phyloP scores from a whole-genome alignment of 148 eudicot species.

The Polygonum aviculare region DNA sequence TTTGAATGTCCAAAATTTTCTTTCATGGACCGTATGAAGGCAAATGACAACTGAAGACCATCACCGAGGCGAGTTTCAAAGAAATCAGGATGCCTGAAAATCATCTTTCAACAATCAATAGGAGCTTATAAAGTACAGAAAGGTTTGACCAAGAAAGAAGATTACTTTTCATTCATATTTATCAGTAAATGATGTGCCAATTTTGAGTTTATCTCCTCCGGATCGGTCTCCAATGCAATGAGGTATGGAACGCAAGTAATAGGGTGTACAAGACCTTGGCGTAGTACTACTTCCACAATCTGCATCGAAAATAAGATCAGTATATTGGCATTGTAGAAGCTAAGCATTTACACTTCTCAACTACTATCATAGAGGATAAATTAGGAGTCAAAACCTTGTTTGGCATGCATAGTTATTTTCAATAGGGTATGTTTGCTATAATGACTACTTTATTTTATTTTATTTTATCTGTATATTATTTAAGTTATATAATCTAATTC shows the following conservation, averaged over 20 bases:
- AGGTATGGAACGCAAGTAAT: constrained; percentile 96
- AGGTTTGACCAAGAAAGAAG: constrained; percentile 8
- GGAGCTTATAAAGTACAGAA: constrained; percentile 10
- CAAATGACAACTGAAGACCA: constrained; percentile 92
- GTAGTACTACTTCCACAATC: constrained; percentile 92
- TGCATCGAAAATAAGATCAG: constrained; percentile 21
- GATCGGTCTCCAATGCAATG: constrained; percentile 96
- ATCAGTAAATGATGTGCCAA: constrained; percentile 91
- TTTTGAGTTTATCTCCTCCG: constrained; percentile 73
- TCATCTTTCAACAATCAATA: constrained; percentile 20
- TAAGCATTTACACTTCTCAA: neutral
- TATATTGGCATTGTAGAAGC: neutral
- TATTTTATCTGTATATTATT: too few species aligned
- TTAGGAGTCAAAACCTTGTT: neutral
- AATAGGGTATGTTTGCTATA: too few species aligned
- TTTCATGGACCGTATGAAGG: constrained; percentile 62
- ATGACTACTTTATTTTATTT: too few species aligned
- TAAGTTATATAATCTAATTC: neutral
- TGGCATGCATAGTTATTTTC: neutral
- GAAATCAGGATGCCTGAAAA: constrained; percentile 84
- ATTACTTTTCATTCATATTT: constrained; percentile 95
- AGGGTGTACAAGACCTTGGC: constrained; percentile 98
- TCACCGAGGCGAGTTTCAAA: constrained; percentile 96
- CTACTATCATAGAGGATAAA: neutral
- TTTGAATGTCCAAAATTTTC: constrained; percentile 26